Base-by-base conservation (phyloP, 495 filamentous ascomycete genomes). In the Aspergillus heteromorphus region DNA sequence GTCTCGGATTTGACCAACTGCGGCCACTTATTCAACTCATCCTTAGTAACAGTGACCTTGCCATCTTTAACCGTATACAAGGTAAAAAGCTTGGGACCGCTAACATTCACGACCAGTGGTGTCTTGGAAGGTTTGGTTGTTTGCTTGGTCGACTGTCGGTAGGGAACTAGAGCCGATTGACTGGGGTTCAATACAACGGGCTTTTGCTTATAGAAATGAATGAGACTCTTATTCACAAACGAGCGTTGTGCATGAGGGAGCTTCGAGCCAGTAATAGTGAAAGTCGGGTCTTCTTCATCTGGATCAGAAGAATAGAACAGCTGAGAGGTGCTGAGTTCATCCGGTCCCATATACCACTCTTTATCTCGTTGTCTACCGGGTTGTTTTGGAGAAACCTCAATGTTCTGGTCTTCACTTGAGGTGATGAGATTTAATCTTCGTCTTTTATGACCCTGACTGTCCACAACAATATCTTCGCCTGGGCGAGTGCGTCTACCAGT, bases 381-480 rank as follows among this genome's bases (percentile, higher is more conserved):
- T 40, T 41, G 21, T 20, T 13, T 38, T 18, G 42, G 16, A 19
- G 20, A 21, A 20, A n/a, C 7, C 31, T 43, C 57, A 6, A 48
- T 10, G 9, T 25, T 49, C 16, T 10, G 21, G 4, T 25, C 20
- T 31, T 61, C n/a, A 45, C 31, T 23, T 9, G 16, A 11, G 14
- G 52, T 16, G 6, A 8, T 45, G 6, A 69, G 49, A 8, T 72
- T 53, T n/a, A 73, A 42, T 29, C 52, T 65, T 17, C 69, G 65
- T 36, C 76, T 69, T 62, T 80, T 81, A 16, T 60, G 66, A 6
- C 77, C 75, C 2, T 63, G 56, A 20, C 55, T 49, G 45, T 79
- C 75, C 42, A 74, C 42, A 18, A 71, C 34, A 19, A 54, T 40
- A 19, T 63, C 65, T 59, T 69, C 73, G 16, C 58, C 47, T 4